A percentile compares a stretch with the other conserved stretches of the same genome.
Evolutionary conservation across 768 basidiomycete genomes (phyloP).

Genomic region (Filobasidium wieringae): DNA sequence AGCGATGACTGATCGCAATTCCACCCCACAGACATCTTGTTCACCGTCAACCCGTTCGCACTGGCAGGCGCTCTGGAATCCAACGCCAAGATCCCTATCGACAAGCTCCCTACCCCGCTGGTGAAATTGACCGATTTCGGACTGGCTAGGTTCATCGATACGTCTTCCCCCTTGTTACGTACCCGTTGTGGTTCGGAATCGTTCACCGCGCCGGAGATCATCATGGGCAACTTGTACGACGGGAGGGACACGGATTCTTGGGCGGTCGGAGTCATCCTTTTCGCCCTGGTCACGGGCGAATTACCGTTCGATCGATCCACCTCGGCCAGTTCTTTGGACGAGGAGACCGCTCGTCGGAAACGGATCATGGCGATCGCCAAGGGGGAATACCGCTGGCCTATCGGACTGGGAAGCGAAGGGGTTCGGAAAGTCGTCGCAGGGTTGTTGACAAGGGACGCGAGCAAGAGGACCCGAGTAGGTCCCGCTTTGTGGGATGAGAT

Average conservation of each 20-base stretch:
- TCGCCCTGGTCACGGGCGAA: conserved; percentile 56
- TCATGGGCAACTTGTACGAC: conserved; percentile 55
- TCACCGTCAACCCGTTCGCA: conserved; percentile 48
- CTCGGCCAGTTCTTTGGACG: conserved; percentile 16
- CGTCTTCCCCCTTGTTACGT: conserved; percentile 50
- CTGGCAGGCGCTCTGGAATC: conserved; percentile 34
- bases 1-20: not conserved
- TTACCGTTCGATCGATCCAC: conserved; percentile 54
- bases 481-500: conserved; percentile 50
- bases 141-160: conserved; percentile 69
- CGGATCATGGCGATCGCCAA: conserved; percentile 65
- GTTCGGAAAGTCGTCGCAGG: conserved; percentile 47
- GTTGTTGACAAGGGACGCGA: conserved; percentile 57
- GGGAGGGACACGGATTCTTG: conserved; percentile 75
- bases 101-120: conserved; percentile 44
- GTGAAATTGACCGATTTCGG: conserved; percentile 83
- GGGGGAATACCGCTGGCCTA: conserved; percentile 66
- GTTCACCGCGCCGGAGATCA: conserved; percentile 55
- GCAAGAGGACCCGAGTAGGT: conserved; percentile 50
- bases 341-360: conserved; percentile 40
- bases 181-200: conserved; percentile 82
- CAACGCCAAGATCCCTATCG: conserved; percentile 26
- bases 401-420: conserved; percentile 24
- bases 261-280: conserved; percentile 81
- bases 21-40: conserved; percentile 53